Conservation (phyloP, 2,329 filamentous ascomycete genomes). For the Nemania serpens region DNA sequence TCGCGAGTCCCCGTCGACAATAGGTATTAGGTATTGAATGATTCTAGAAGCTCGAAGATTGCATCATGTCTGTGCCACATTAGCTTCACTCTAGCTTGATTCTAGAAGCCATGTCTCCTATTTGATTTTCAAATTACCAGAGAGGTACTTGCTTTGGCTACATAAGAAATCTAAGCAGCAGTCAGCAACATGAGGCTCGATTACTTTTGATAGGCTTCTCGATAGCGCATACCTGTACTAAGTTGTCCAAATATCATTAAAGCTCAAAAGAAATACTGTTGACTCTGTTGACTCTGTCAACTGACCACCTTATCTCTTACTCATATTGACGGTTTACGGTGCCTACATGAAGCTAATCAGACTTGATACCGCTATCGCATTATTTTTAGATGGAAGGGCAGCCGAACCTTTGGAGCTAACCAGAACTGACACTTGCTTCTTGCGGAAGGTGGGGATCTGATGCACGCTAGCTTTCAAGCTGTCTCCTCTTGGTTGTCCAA, state of each 20-base stretch:
- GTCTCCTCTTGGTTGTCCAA: background rate
- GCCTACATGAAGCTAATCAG: no score
- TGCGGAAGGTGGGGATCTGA: constrained; percentile 22
- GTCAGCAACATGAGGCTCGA: no score
- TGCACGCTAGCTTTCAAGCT: background rate
- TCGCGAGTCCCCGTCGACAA: background rate
- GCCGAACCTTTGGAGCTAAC: background rate
- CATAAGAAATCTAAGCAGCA: background rate
- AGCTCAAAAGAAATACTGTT: no score
- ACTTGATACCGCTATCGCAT: no score
- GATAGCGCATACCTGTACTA: no score
- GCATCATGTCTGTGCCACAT: background rate
- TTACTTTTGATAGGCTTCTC: no score
- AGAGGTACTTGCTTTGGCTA: no score
- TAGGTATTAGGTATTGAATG: no score
- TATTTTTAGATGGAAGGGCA: background rate
- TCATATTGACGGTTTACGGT: no score
- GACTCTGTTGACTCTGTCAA: no score
- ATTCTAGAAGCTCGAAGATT: background rate
- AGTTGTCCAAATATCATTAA: no score
- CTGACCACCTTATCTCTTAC: no score
- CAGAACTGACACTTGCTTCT: constrained; percentile 16
- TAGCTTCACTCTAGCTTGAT: background rate
- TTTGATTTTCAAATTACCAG: background rate
- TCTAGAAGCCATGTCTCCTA: background rate